These are phyloP conservation scores for Neurospora sp. DNA, from an alignment of 495 filamentous ascomycete species.

Conservation along the genomic window DNA sequence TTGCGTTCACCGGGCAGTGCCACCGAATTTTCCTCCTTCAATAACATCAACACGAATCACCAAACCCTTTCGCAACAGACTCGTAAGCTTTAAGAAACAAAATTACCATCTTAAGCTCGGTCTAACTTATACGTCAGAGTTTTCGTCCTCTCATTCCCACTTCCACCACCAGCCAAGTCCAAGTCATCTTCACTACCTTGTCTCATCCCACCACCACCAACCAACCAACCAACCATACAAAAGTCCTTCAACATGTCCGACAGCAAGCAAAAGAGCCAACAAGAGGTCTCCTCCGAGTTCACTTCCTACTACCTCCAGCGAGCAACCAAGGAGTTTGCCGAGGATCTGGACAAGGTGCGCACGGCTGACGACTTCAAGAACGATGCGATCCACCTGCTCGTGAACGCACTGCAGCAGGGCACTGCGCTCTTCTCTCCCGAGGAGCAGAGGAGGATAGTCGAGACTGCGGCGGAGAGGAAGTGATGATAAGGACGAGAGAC, in stretches of 20 bases:
- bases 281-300: slow-evolving; percentile 37
- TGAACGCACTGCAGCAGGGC: slow-evolving; percentile 57
- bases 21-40: neutral
- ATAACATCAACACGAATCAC: neutral
- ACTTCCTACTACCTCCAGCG: slow-evolving; percentile 54
- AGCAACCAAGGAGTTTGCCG: slow-evolving; percentile 56
- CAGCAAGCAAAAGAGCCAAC: slow-evolving; percentile 21
- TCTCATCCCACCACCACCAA: neutral
- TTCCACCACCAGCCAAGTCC: neutral
- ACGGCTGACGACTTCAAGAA: slow-evolving; percentile 56
- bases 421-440: slow-evolving; percentile 35
- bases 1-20: neutral
- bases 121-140: neutral
- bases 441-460: slow-evolving; percentile 31
- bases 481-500: neutral
- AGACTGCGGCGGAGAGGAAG: slow-evolving; percentile 1
- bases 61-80: neutral
- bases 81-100: neutral
- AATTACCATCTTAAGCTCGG: neutral
- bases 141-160: neutral
- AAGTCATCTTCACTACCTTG: neutral
- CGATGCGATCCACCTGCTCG: slow-evolving; percentile 49
- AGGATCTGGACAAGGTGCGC: slow-evolving; percentile 60
- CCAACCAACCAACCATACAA: neutral
- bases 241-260: slow-evolving; percentile 6